Evolutionary conservation across 208 protist genomes (phyloP), one percentile per base, ranked within the genome.

Genomic region (Acanthamoeba sp.): DNA sequence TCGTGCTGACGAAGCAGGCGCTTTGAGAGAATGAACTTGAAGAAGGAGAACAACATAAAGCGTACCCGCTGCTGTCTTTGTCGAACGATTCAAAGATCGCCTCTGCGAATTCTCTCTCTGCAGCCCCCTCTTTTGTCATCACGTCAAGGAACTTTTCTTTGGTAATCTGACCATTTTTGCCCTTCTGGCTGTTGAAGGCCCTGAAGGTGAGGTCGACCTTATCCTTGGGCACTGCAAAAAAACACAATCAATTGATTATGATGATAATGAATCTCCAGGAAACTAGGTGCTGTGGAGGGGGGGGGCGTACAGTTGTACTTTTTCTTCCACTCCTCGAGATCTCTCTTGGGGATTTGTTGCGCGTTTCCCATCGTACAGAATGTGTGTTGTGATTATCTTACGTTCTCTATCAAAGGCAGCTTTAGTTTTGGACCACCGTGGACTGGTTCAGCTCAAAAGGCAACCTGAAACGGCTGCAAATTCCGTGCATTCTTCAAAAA

Each of bases 41-140:
- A n/a, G n/a, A 27, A 48, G 27, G 20, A 24, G 12, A 55, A 91
- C 6, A 27, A 27, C 50, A 32, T 27, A 4, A 10, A 80, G 32
- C 48, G 48, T 36, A 91, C 85, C 59, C 59, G 27, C 73, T 91
- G 55, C 48, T 66, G 48, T 91, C 85, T 27, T 48, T 48, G 14
- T 91, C 85, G 14, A 91, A 91, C 9, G 85, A 91, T 34, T 91
- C 85, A 32, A 91, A 91, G 85, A 91, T 66, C 27, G 55, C 55
- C 48, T 80, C 38, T 59, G 85, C 85, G 12, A 91, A 71, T 29
- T 48, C 85, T 52, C 38, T 66, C 12, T 91, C 55, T 66, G 73
- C 73, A 2, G 73, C 85, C 4, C 85, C 85, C 14, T 48, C 85
- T 32, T 66, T 66, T 2, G 59, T 66, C 52, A 91, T 52, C 24